Percentiles rank a stretch among this genome's conserved stretches.
phyloP scores from a whole-genome alignment of 2,329 filamentous ascomycete species.

The Catunica adiposa region DNA sequence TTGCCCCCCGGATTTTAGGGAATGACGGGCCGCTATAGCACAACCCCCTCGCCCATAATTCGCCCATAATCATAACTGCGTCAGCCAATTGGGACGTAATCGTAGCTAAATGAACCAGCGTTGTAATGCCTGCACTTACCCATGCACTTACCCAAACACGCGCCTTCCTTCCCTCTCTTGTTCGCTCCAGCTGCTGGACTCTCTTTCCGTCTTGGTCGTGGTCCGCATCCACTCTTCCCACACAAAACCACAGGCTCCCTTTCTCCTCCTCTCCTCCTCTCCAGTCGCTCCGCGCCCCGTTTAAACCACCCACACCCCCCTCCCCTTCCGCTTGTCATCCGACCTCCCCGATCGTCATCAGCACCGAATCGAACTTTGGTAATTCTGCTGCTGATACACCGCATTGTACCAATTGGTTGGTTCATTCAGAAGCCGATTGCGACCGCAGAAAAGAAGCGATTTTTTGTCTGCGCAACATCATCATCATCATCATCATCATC shows the following conservation, averaged over 20 bases:
- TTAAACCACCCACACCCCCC: no score
- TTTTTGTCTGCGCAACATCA: background rate
- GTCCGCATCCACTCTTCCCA: background rate
- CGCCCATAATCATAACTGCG: background rate
- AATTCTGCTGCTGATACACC: no score
- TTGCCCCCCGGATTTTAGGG: background rate
- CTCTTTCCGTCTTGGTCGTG: slow-evolving; percentile 1
- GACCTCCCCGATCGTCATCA: no score
- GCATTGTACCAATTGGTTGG: no score
- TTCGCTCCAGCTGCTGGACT: background rate
- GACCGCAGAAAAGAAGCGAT: background rate
- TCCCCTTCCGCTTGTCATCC: no score
- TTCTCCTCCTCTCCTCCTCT: no score
- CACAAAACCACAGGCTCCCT: no score
- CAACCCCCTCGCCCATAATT: no score
- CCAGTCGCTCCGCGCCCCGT: no score
- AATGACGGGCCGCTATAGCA: background rate
- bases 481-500: background rate
- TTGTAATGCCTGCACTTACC: background rate
- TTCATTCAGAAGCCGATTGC: no score
- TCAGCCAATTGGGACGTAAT: background rate
- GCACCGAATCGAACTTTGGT: no score
- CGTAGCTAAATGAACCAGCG: background rate
- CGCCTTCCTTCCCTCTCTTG: background rate
- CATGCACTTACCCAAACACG: background rate